phyloP scores from a whole-genome alignment of 2,329 filamentous ascomycete species.

The Diaporthe sp. region DNA sequence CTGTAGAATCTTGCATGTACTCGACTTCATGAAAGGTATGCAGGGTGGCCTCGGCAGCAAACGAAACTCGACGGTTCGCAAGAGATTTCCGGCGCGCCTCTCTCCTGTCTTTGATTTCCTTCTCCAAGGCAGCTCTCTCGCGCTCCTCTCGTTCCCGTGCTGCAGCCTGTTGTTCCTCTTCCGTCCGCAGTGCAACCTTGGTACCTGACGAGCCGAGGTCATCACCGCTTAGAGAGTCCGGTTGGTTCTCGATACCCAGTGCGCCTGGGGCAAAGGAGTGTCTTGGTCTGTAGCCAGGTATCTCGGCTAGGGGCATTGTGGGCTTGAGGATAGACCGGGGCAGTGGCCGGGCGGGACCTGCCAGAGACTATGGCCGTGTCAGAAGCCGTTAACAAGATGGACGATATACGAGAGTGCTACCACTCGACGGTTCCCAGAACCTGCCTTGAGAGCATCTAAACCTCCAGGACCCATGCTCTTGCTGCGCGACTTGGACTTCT shows the following conservation, averaged over 20 bases:
- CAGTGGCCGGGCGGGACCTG: slow-evolving; percentile 62
- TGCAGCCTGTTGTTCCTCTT: slow-evolving; percentile 78
- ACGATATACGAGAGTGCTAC: slow-evolving; percentile 59
- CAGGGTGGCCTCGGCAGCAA: slow-evolving; percentile 95
- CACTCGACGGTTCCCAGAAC: slow-evolving; percentile 82
- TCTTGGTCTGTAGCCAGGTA: slow-evolving; percentile 76
- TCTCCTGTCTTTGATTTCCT: slow-evolving; percentile 76
- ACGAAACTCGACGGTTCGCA: slow-evolving; percentile 93
- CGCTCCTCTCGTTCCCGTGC: slow-evolving; percentile 78
- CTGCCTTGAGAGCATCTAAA: slow-evolving; percentile 82
- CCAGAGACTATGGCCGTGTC: slow-evolving; percentile 63
- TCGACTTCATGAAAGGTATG: slow-evolving; percentile 98
- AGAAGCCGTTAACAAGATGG: slow-evolving; percentile 50
- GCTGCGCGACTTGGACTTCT: slow-evolving; percentile 80
- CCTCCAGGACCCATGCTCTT: slow-evolving; percentile 97
- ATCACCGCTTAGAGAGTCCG: slow-evolving; percentile 60
- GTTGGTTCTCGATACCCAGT: slow-evolving; percentile 55
- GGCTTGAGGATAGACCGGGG: slow-evolving; percentile 85
- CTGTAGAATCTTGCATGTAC: slow-evolving; percentile 87
- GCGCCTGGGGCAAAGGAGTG: slow-evolving; percentile 52
- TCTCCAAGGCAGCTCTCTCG: slow-evolving; percentile 70
- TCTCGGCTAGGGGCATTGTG: slow-evolving; percentile 76
- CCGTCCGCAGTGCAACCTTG: slow-evolving; percentile 75
- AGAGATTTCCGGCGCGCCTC: slow-evolving; percentile 94
- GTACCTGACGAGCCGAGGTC: slow-evolving; percentile 55